Evolutionary conservation across 2,329 filamentous ascomycete species (phyloP).

Genomic region (Fonsecaea erecta): DNA sequence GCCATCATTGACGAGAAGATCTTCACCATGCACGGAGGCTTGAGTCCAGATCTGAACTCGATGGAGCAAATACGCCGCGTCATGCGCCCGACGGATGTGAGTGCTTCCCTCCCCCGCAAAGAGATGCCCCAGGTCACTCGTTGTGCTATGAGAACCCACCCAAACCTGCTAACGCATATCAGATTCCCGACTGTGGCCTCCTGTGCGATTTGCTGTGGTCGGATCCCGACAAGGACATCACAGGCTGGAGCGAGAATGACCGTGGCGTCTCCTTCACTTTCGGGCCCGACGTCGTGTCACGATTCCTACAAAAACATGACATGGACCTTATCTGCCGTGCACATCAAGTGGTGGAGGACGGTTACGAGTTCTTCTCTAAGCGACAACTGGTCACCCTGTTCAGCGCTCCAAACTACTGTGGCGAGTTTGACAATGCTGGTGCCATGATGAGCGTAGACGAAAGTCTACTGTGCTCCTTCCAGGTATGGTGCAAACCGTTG

Average conservation of each 20-base stretch:
- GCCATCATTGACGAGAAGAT: slow-evolving; percentile 99
- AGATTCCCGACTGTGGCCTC: slow-evolving; percentile 98
- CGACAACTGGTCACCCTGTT: slow-evolving; percentile 96
- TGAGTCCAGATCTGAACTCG: slow-evolving; percentile 96
- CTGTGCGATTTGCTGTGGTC: slow-evolving; percentile 98
- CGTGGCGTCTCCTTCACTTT: slow-evolving; percentile 99
- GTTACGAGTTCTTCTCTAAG: slow-evolving; percentile 99
- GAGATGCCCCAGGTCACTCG: no score
- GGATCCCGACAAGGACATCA: slow-evolving; percentile 98
- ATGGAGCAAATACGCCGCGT: slow-evolving; percentile 99
- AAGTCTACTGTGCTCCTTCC: slow-evolving; percentile 97
- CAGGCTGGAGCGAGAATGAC: slow-evolving; percentile 98
- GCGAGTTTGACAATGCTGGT: slow-evolving; percentile 98
- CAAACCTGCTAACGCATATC: slow-evolving; percentile 30
- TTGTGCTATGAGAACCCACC: not conserved
- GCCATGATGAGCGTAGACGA: slow-evolving; percentile 99
- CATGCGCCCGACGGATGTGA: slow-evolving; percentile 97
- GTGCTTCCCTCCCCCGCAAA: slow-evolving; percentile 47
- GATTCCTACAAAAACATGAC: slow-evolving; percentile 98
- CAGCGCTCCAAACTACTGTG: slow-evolving; percentile 98
- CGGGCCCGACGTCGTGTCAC: slow-evolving; percentile 92
- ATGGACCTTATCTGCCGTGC: slow-evolving; percentile 99
- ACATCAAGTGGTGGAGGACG: slow-evolving; percentile 98
- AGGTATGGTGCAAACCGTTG: slow-evolving; percentile 62
- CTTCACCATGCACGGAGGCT: slow-evolving; percentile 98